Base-by-base conservation (phyloP, 2,329 filamentous ascomycete species). In the Calonectria fujianensis region DNA sequence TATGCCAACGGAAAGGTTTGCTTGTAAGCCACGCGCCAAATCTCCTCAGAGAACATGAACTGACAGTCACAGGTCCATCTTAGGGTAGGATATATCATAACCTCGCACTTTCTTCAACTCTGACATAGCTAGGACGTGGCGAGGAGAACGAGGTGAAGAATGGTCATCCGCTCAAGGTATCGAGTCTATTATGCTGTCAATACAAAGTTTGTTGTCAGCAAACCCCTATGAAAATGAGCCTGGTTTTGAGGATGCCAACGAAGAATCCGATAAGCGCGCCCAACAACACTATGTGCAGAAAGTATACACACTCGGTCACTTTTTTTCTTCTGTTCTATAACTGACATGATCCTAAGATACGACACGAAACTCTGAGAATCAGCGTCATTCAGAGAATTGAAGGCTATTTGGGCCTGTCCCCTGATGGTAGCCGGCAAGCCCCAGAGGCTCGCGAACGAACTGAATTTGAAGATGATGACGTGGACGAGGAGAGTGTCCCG, bases 221-320 rank as follows among this genome's bases (percentile, higher is more conserved):
- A 98, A 98, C 80, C 97, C 96, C 0, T 98, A 98, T 85, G 95
- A 97, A 83, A 98, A 98, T 80, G 97, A 99, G 83, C 97, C 97
- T 1, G 97, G 97, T 8, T 98, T 95, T 80, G 96, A 98, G 83
- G 90, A 94, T 74, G 91, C 93, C 16, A 93, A 93, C 59, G 89
- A 91, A 11, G 86, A 89, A 0, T 86, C 89, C 5, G 95, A 98
- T 83, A 93, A 94, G 85, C 92, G 93, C 84, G 90, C 93, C 73
- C 94, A 96, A 84, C 90, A 91, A 75, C 89, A 91, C 13, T 98
- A 98, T 81, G 90, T 94, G 16, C 91, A 93, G 65, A 98, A 98
- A 91, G 94, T 95, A 84, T 54, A 52, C 4, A 13, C 20, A 6
- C 41, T 11, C 24, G 45, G n/a, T 29, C 32, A 69, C 27, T 27